These are phyloP conservation scores for Colletotrichum sidae DNA, from an alignment of 2,329 filamentous ascomycete species.

Conservation along the genomic window DNA sequence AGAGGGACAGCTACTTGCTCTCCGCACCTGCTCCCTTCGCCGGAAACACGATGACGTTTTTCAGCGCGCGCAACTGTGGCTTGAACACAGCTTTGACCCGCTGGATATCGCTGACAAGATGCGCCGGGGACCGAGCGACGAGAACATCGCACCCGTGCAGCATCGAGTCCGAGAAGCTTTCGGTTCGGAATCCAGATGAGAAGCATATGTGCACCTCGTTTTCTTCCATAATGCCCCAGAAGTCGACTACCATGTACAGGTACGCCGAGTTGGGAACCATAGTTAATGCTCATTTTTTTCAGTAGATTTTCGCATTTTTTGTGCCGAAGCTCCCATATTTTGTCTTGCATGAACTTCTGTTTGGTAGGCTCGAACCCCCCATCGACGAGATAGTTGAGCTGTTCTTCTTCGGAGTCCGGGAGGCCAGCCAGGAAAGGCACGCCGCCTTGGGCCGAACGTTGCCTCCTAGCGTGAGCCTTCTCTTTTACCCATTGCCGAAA, in stretches of 20 bases:
- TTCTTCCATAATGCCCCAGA: slow-evolving; percentile 67
- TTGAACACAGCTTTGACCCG: slow-evolving; percentile 70
- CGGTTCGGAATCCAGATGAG: slow-evolving; percentile 69
- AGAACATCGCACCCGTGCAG: slow-evolving; percentile 72
- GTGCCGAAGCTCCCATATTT: slow-evolving; percentile 59
- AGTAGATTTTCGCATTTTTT: slow-evolving; percentile 65
- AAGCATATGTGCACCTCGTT: slow-evolving; percentile 77
- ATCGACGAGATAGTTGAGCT: slow-evolving; percentile 65
- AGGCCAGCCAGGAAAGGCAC: slow-evolving; percentile 62
- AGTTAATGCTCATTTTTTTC: slow-evolving; percentile 69
- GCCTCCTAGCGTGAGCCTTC: slow-evolving; percentile 47
- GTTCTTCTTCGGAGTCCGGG: slow-evolving; percentile 62
- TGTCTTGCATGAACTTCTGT: slow-evolving; percentile 60
- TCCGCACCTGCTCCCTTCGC: slow-evolving; percentile 69
- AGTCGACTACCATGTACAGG: slow-evolving; percentile 77
- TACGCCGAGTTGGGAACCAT: slow-evolving; percentile 71
- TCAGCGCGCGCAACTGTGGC: slow-evolving; percentile 72
- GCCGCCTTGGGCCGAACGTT: slow-evolving; percentile 52
- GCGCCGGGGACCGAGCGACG: slow-evolving; percentile 76
- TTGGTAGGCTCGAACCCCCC: slow-evolving; percentile 68
- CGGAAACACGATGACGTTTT: slow-evolving; percentile 85
- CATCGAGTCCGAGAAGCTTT: slow-evolving; percentile 63
- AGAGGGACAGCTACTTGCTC: too few species aligned
- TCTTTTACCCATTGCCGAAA: slow-evolving; percentile 67
- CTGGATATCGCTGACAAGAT: slow-evolving; percentile 79